These are phyloP conservation scores for Dioszegia aurantiaca DNA, from an alignment of 768 basidiomycete species.

Conservation along the genomic window DNA sequence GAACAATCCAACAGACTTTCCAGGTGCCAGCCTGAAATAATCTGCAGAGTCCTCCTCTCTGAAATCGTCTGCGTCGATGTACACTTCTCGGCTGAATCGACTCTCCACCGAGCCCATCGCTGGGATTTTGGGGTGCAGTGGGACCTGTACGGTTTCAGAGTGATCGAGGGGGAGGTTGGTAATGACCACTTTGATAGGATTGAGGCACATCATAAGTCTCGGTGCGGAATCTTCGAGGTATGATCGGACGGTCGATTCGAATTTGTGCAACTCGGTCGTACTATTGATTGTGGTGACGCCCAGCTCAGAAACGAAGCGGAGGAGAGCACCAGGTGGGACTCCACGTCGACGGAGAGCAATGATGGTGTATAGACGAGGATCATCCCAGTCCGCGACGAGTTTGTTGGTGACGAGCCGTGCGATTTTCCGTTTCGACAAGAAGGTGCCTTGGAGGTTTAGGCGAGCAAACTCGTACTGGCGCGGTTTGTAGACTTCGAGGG, in stretches of 20 bases:
- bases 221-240: conserved; percentile 86
- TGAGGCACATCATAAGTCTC: conserved; percentile 83
- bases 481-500: conserved; percentile 94
- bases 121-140: conserved; percentile 88
- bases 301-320: conserved; percentile 86
- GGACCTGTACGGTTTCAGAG: conserved; percentile 76
- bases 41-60: conserved; percentile 79
- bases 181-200: conserved; percentile 84
- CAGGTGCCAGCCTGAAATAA: conserved; percentile 96
- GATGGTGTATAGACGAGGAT: conserved; percentile 93
- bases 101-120: conserved; percentile 72
- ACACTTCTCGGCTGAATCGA: conserved; percentile 78
- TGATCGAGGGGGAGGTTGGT: conserved; percentile 88
- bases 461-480: conserved; percentile 95
- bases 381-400: conserved; percentile 90
- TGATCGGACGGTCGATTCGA: conserved; percentile 82
- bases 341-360: conserved; percentile 93
- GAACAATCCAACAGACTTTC: conserved; percentile 95
- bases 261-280: conserved; percentile 81
- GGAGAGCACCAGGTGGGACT: conserved; percentile 91
- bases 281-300: conserved; percentile 83
- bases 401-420: conserved; percentile 77
- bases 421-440: conserved; percentile 96
- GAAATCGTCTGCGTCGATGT: conserved; percentile 94
- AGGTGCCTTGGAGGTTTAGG: conserved; percentile 84